Evolutionary conservation across 139 green algal species (phyloP).

Genomic region (Micromonas pusilla): DNA sequence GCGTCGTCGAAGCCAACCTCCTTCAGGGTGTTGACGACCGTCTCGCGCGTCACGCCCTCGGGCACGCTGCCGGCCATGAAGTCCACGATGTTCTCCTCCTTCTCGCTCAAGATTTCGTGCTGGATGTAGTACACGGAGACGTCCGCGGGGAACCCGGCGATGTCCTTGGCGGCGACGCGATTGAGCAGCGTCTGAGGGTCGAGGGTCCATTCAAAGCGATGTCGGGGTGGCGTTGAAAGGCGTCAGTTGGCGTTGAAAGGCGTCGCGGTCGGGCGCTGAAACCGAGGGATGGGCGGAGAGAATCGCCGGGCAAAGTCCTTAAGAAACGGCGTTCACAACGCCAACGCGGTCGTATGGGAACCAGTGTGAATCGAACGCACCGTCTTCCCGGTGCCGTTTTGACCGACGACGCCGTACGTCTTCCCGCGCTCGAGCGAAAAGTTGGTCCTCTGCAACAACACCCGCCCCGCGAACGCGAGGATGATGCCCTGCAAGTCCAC

Average conservation of each 20-base stretch:
- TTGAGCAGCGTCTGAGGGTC: slow-evolving; percentile 39
- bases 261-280: too few relatives aligned
- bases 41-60: background rate
- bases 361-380: too few relatives aligned
- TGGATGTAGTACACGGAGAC: slow-evolving; percentile 42
- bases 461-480: slow-evolving; percentile 28
- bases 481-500: slow-evolving; percentile 31
- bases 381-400: slow-evolving; percentile 40
- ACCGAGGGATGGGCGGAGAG: too few relatives aligned
- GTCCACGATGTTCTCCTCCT: slow-evolving; percentile 43
- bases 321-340: too few relatives aligned
- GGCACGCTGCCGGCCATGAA: slow-evolving; percentile 40
- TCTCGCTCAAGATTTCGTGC: slow-evolving; percentile 43
- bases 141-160: slow-evolving; percentile 34
- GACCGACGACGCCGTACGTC: slow-evolving; percentile 38
- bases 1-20: slow-evolving; percentile 30
- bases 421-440: slow-evolving; percentile 27
- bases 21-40: slow-evolving; percentile 43
- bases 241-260: too few relatives aligned
- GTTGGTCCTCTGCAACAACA: slow-evolving; percentile 29
- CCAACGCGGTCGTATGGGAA: too few relatives aligned
- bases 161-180: slow-evolving; percentile 31
- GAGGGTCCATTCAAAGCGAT: too few relatives aligned
- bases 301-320: too few relatives aligned
- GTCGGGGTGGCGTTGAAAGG: too few relatives aligned